Evolutionary conservation across 2,329 filamentous ascomycete genomes (phyloP), one percentile per base, ranked within the genome.

Genomic region (Escovopsis weberi): DNA sequence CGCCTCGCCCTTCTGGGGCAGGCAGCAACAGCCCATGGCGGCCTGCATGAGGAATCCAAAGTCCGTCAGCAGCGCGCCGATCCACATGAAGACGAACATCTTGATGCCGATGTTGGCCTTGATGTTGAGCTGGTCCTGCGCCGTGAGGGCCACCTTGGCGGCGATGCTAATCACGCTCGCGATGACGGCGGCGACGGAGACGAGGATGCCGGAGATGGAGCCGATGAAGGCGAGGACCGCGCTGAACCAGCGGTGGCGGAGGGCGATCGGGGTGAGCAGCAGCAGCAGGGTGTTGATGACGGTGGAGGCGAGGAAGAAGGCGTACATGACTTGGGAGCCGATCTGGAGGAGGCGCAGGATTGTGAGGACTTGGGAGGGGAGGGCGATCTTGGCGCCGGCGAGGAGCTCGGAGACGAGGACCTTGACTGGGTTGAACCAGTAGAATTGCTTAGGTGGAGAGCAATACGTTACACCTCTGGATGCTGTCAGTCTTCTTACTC

Each of bases 21-120:
- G 57, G 54, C 81, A 85, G 59, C 84, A 93, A 60, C 86, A 94
- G 52, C 80, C 84, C 59, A 89, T 71, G 30, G 80, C 76, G 26
- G 82, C 65, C 59, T 93, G 85, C 18, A 93, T 66, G 30, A 82
- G 57, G 53, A 84, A 88, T 0, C 81, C 80, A 18, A 88, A 54
- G 5, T 85, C 62, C 1, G 75, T 74, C 46, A 80, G 75, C 0
- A 69, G 75, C 0, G 78, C 72, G 0, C 81, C 84, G 26, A 86
- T 73, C 88, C 89, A 96, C 81, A 94, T 89, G 56, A 94, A 93
- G 0, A 66, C 82, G 53, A 94, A 75, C 82, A 94, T 88, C 50
- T 76, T 71, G 33, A 59, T 62, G 6, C 87, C 87, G 32, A 94
- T 66, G 3, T 71, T 63, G 3, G 80, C 83, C 9, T 64, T 59